Evolutionary conservation across 75 land plant genomes (phyloP), one percentile per base, ranked within the genome.

Genomic region (Selaginella tamariscina): DNA sequence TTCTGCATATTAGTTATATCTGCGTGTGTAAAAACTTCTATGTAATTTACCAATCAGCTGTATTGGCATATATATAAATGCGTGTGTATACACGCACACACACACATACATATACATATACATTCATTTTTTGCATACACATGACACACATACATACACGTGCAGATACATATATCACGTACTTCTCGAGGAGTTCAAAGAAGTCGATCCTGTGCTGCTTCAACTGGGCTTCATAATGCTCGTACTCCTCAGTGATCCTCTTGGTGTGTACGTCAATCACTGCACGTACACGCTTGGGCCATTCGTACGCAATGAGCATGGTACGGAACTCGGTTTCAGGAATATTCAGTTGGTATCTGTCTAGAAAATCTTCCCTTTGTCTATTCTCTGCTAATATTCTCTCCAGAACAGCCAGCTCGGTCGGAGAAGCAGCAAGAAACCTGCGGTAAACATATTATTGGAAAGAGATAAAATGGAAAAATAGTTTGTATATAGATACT

Each of bases 241-340:
- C 79, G 56, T 77, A 77, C 60, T 72, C 79, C 30, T 77, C 79
- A 39, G 70, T 72, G 33, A 77, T 77, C 44, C 79, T 72, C 31
- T 64, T 75, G 33, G 76, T 75, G 27, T 77, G 79, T 0, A 77
- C 75, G 22, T 72, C 65, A 29, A 77, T 30, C 23, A 77, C 67
- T 29, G 70, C 70, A 24, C 60, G 71, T 13, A 77, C 56, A n/a
- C 79, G 55, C 32, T 77, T 77, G 1, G 79, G 79, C 79, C 79
- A 77, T 68, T 77, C 79, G 56, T 67, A 67, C 18, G 71, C 70
- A 13, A 60, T 30, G 64, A 77, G 29, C 75, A 77, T 72, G 9
- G 62, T 68, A 2, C 59, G 49, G 55, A 77, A 77, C 21, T 77
- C 79, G 21, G 76, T 28, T 27, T 77, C 75, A 13, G 79, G 75